A percentile compares a stretch with the other conserved stretches of the same genome.
These are phyloP conservation scores for Citrus sinensis DNA, from an alignment of 345 rosid genomes.

Conservation along the genomic window DVS_A1.0 CM039162.1:8967001-8967500, in stretches of 20 bases:
- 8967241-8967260: neutral
- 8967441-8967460: neutral
- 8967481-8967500: neutral
- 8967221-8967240: neutral
- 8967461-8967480: neutral
- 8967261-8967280: neutral
- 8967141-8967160: neutral
- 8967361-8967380: constrained; percentile 45
- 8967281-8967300: neutral
- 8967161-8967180: neutral
- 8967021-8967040: neutral
- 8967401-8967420: constrained; percentile 10
- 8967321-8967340: too few species aligned
- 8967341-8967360: too few species aligned
- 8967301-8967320: too few species aligned
- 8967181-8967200: neutral
- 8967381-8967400: constrained; percentile 31
- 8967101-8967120: neutral
- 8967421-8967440: neutral
- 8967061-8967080: neutral
- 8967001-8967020: neutral
- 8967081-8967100: neutral
- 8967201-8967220: neutral
- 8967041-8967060: too few species aligned
- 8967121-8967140: too few species aligned